These are phyloP conservation scores for Candida tammaniensis DNA, from an alignment of 805 yeast genomes.

Conservation along the genomic window DNA sequence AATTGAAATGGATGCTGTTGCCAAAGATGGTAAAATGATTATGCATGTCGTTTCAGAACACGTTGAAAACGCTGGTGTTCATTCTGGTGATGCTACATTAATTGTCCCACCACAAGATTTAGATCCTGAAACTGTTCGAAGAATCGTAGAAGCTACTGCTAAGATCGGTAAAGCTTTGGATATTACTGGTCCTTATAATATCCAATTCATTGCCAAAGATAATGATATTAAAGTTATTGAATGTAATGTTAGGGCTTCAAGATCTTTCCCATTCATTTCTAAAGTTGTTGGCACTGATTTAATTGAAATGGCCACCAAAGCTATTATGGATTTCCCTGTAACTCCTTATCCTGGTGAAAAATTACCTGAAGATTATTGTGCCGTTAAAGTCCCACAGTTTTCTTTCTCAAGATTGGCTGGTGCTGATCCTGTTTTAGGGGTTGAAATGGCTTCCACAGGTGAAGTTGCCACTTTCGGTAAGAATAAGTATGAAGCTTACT, in stretches of 20 bases:
- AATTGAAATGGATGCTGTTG: constrained; percentile 97
- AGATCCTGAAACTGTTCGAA: constrained; percentile 82
- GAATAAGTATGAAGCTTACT: constrained; percentile 94
- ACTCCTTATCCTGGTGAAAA: constrained; percentile 87
- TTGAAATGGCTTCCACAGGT: constrained; percentile 99
- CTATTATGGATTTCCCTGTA: constrained; percentile 79
- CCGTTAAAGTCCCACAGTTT: constrained; percentile 89
- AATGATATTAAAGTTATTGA: constrained; percentile 86
- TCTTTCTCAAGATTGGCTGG: constrained; percentile 98
- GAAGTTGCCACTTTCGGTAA: constrained; percentile 97
- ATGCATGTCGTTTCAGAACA: constrained; percentile 98
- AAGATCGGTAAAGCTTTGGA: constrained; percentile 94
- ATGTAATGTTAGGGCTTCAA: constrained; percentile 97
- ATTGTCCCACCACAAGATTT: constrained; percentile 88
- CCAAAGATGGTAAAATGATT: constrained; percentile 78
- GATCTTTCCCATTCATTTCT: constrained; percentile 98
- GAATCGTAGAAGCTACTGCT: constrained; percentile 92
- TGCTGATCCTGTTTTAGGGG: constrained; percentile 98
- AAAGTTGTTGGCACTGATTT: constrained; percentile 94
- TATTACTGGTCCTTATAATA: constrained; percentile 97
- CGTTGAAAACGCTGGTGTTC: constrained; percentile 98
- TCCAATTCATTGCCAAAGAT: constrained; percentile 83
- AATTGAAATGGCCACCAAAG: constrained; percentile 91
- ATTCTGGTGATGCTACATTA: constrained; percentile 97
- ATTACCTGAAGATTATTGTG: constrained; percentile 88